Evolutionary conservation across 169 alveolate genomes (phyloP).

Genomic region (Eimeria acervulina): DNA sequence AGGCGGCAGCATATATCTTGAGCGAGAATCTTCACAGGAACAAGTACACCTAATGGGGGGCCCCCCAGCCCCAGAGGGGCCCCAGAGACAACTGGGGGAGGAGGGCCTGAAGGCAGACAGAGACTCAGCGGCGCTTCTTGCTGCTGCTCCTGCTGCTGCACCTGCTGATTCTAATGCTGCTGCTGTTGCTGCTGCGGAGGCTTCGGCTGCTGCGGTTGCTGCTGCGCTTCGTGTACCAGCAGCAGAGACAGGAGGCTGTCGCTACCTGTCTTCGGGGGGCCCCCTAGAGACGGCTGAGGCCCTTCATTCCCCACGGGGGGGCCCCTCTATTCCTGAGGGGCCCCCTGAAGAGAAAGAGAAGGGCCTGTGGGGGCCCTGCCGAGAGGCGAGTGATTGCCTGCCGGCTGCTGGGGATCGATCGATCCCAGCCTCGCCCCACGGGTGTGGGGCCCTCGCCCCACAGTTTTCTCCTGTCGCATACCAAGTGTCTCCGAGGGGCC

Average conservation of each 20-base stretch:
- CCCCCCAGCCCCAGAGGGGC: conserved; percentile 21
- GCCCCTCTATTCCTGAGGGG: neutral
- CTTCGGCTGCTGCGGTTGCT: conserved; percentile 6
- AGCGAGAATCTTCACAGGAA: neutral
- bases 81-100: neutral
- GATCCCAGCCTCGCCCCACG: conserved; percentile 48
- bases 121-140: too few species aligned
- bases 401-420: conserved; percentile 27
- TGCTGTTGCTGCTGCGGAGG: neutral
- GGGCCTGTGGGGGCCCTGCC: neutral
- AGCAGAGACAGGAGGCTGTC: neutral
- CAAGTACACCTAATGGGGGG: neutral
- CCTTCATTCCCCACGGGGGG: neutral
- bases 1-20: neutral
- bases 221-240: neutral
- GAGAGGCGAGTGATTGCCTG: neutral
- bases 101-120: neutral
- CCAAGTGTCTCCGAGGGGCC: conserved; percentile 23
- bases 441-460: conserved; percentile 57
- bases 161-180: neutral
- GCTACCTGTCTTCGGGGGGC: neutral
- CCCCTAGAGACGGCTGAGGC: neutral
- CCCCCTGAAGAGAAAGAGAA: neutral
- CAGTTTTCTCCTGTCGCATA: conserved; percentile 43
- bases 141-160: neutral